Base-by-base conservation (phyloP, 805 yeast species). In the Diddensiella caesifluorescens region DNA sequence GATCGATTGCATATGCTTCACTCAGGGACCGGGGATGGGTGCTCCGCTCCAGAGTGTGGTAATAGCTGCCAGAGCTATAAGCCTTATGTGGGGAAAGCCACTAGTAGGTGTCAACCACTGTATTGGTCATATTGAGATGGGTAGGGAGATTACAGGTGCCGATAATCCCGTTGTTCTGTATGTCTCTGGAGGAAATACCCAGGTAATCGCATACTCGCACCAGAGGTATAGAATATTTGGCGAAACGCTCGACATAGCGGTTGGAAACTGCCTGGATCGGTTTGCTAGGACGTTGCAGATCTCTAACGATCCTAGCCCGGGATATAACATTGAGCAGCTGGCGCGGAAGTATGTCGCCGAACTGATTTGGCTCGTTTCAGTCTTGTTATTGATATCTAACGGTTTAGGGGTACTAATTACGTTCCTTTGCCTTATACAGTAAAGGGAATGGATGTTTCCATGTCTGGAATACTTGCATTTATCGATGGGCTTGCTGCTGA, bases 11-110 rank as follows among this genome's bases (percentile, higher is more conserved):
- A 83, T 92, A 37, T 87, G 95, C 61, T 92, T 92, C 61, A 92
- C 98, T 1, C 94, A 84, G 63, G 98, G 98, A 4, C 99, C 98
- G 0, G 99, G 99, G 1, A 92, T 92, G 97, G 99, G 99, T 2
- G 97, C 97, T 0, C 99, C 99, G 0, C 66, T 92, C 40, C 95
- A 92, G 54, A 79, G 90, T 42, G 96, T 88, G 29, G 97, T 83
- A 2, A 71, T 92, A 37, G 94, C 95, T 1, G 97, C 98, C 1
- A 69, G 99, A 57, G 80, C 96, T 0, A 64, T 89, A 28, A 69
- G 87, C 5, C 78, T 82, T 52, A 58, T 90, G 51, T 87, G 95
- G 94, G 60, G 74, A 2, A 65, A 83, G 18, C 97, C 98, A 0
- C 62, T 92, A 23, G 81, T 92, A 5, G 97, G 97, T 0, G 98